A percentile compares a stretch with the other conserved stretches of the same genome.
phyloP scores from a whole-genome alignment of 1,284 basidiomycete species.

The Pisolithus thermaeus region DNA sequence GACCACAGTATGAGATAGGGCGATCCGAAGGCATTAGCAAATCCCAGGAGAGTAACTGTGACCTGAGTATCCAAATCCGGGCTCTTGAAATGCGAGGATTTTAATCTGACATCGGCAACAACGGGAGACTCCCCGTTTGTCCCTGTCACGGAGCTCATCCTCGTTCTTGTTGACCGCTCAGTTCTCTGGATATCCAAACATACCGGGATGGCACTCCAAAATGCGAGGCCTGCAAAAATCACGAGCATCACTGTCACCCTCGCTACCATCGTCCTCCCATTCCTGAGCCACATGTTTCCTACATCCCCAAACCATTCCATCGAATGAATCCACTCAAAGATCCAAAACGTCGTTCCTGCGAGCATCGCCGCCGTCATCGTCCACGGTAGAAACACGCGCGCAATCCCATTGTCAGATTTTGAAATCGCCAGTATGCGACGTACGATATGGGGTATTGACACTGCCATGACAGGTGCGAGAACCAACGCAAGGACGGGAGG shows the following conservation, averaged over 20 bases:
- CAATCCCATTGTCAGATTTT: slow-evolving; percentile 70
- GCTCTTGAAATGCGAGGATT: neutral
- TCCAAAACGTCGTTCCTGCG: slow-evolving; percentile 64
- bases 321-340: slow-evolving; percentile 74
- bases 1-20: slow-evolving; percentile 81
- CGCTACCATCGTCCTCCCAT: slow-evolving; percentile 57
- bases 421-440: slow-evolving; percentile 58
- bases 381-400: slow-evolving; percentile 55
- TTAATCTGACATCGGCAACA: too few species aligned
- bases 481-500: slow-evolving; percentile 56
- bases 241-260: slow-evolving; percentile 49
- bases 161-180: too few species aligned
- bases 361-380: slow-evolving; percentile 56
- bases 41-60: slow-evolving; percentile 63
- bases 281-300: slow-evolving; percentile 37
- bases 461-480: slow-evolving; percentile 12
- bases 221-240: slow-evolving; percentile 46
- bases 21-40: slow-evolving; percentile 86
- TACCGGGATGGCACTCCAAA: slow-evolving; percentile 71
- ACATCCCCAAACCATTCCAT: slow-evolving; percentile 36
- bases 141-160: too few species aligned
- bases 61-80: slow-evolving; percentile 39
- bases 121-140: too few species aligned
- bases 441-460: slow-evolving; percentile 57
- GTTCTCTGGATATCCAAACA: slow-evolving; percentile 55